These are phyloP conservation scores for Globisporangium alternatum DNA, from an alignment of 352 stramenopile genomes.

Conservation along the genomic window DNA sequence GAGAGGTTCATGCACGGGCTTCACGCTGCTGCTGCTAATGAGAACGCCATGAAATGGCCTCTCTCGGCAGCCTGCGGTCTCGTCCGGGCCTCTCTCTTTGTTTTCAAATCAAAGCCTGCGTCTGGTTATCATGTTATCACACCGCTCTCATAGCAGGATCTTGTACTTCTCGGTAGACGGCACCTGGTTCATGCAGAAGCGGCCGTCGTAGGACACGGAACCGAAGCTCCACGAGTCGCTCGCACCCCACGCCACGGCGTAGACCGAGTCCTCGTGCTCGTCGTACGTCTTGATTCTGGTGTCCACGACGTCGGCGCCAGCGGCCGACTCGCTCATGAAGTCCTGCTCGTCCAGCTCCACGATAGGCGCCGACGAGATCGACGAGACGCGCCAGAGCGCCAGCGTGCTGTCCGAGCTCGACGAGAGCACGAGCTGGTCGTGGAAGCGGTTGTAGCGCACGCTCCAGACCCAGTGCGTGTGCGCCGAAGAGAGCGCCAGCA, in stretches of 20 bases:
- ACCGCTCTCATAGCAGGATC: slow-evolving; percentile 91
- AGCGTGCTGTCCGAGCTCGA: slow-evolving; percentile 92
- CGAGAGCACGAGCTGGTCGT: slow-evolving; percentile 96
- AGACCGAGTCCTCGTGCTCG: slow-evolving; percentile 94
- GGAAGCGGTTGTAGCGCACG: slow-evolving; percentile 96
- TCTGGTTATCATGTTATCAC: neutral
- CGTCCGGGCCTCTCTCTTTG: neutral
- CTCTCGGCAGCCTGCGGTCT: slow-evolving; percentile 10
- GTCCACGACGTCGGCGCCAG: slow-evolving; percentile 57
- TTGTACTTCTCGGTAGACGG: slow-evolving; percentile 99
- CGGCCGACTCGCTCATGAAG: slow-evolving; percentile 57
- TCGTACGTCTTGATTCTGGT: slow-evolving; percentile 88
- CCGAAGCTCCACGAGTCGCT: slow-evolving; percentile 96
- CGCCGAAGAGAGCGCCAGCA: slow-evolving; percentile 79
- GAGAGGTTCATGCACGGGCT: neutral
- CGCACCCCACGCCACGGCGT: slow-evolving; percentile 90
- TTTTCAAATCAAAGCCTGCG: neutral
- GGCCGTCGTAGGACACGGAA: slow-evolving; percentile 94
- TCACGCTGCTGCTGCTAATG: slow-evolving; percentile 6
- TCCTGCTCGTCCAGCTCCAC: slow-evolving; percentile 90
- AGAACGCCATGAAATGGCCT: neutral
- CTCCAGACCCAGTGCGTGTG: slow-evolving; percentile 93
- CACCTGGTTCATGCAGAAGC: slow-evolving; percentile 94
- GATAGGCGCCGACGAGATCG: slow-evolving; percentile 95
- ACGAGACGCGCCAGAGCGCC: slow-evolving; percentile 96